Evolutionary conservation across 2,329 filamentous ascomycete species (phyloP).

Genomic region (Cercospora canescens): DNA sequence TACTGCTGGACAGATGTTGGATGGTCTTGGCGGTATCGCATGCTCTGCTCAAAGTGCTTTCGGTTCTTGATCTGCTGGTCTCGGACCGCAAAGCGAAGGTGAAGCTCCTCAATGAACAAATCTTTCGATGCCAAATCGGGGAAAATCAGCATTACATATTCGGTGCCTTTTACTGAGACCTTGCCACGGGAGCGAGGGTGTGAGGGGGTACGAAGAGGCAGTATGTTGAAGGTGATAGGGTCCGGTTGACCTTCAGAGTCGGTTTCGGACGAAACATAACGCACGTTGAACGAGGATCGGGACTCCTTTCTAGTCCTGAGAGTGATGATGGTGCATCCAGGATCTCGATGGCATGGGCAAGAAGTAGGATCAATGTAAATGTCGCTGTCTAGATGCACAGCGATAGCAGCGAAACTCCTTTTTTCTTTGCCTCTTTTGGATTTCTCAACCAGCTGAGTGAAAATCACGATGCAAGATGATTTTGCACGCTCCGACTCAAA

Average conservation of each 20-base stretch:
- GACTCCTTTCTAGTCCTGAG: slow-evolving; percentile 13
- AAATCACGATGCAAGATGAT: slow-evolving; percentile 15
- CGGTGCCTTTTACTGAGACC: slow-evolving; percentile 7
- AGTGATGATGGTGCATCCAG: slow-evolving; percentile 21
- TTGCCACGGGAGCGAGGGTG: slow-evolving; percentile 5
- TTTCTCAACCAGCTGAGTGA: slow-evolving; percentile 14
- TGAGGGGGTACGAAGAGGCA: slow-evolving; percentile 20
- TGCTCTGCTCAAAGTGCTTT: slow-evolving; percentile 11
- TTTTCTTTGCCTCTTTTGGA: slow-evolving; percentile 1
- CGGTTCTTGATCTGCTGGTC: slow-evolving; percentile 22
- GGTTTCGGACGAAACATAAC: slow-evolving; percentile 13
- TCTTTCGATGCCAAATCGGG: slow-evolving; percentile 17
- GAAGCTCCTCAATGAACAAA: slow-evolving; percentile 21
- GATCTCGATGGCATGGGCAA: slow-evolving; percentile 17
- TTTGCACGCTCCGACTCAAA: slow-evolving; percentile 17
- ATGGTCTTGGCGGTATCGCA: slow-evolving; percentile 7
- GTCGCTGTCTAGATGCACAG: slow-evolving; percentile 14
- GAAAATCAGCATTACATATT: slow-evolving; percentile 25
- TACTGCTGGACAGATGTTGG: slow-evolving; percentile 1
- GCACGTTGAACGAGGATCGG: slow-evolving; percentile 11
- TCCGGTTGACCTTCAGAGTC: slow-evolving; percentile 17
- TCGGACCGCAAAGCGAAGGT: slow-evolving; percentile 19
- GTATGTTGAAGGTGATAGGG: slow-evolving; percentile 25
- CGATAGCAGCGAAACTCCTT: slow-evolving; percentile 17
- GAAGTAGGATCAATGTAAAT: slow-evolving; percentile 18